phyloP scores from a whole-genome alignment of 192 early-diverging fungal species.

The Gigaspora rosea region DNA sequence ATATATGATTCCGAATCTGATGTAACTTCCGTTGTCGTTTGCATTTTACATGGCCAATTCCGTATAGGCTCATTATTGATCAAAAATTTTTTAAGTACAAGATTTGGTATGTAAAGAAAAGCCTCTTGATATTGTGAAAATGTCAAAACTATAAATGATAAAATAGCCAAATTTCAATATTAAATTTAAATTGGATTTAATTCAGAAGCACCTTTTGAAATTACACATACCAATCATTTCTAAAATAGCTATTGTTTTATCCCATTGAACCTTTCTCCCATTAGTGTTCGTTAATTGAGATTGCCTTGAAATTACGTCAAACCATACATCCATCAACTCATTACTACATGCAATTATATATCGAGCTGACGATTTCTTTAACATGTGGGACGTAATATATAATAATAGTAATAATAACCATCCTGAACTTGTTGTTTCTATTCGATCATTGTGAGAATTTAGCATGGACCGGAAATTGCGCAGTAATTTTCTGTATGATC shows the following conservation, averaged over 20 bases:
- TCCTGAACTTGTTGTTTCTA: neutral
- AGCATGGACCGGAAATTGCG: neutral
- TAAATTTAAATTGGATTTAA: too few relatives aligned
- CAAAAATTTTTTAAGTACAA: constrained; percentile 1
- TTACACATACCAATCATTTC: constrained; percentile 10
- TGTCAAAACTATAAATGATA: neutral
- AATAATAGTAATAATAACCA: constrained; percentile 13
- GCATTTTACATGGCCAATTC: neutral
- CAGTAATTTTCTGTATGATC: neutral
- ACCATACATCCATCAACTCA: constrained; percentile 10
- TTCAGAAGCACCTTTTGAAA: neutral
- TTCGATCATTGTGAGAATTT: neutral
- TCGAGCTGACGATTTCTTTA: neutral
- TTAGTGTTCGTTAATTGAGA: neutral
- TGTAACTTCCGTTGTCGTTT: neutral
- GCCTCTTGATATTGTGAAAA: neutral
- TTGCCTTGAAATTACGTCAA: neutral
- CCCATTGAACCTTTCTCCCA: neutral
- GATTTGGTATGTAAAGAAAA: neutral
- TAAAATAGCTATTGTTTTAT: neutral
- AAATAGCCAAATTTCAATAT: too few relatives aligned
- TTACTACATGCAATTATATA: neutral
- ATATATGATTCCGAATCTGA: neutral
- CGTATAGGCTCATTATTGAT: neutral
- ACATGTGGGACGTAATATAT: neutral